Evolutionary conservation across 1,284 basidiomycete species (phyloP).

Genomic region (Amylostereum chailletii): DNA sequence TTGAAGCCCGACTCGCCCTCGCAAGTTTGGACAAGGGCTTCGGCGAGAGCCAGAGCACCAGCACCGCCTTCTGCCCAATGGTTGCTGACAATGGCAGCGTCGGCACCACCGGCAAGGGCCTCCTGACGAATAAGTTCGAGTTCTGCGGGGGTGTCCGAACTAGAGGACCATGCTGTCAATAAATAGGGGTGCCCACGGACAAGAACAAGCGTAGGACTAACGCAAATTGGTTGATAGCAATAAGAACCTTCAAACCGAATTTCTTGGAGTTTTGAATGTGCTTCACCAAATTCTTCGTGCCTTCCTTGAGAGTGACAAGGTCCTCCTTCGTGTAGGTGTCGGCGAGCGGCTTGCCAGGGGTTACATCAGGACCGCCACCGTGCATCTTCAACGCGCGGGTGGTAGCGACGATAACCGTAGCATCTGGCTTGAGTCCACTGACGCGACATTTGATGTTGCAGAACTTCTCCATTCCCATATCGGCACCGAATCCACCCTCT

Average conservation of each 20-base stretch:
- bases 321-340: constrained; percentile 95
- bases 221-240: constrained; percentile 95
- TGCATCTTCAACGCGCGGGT: constrained; percentile 99
- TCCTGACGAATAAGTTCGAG: constrained; percentile 79
- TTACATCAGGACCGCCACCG: constrained; percentile 95
- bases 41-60: constrained; percentile 80
- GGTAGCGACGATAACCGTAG: constrained; percentile 93
- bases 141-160: constrained; percentile 88
- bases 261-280: constrained; percentile 96
- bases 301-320: constrained; percentile 83
- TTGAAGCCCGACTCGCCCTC: constrained; percentile 80
- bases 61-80: constrained; percentile 95
- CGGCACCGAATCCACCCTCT: constrained; percentile 97
- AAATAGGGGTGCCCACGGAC: constrained; percentile 1
- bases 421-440: constrained; percentile 89
- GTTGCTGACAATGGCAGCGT: constrained; percentile 91
- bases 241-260: constrained; percentile 94
- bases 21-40: constrained; percentile 81
- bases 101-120: constrained; percentile 82
- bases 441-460: constrained; percentile 99
- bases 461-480: constrained; percentile 99
- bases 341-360: constrained; percentile 90
- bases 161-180: constrained; percentile 22
- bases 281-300: constrained; percentile 88
- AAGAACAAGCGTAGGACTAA: constrained; percentile 31